Evolutionary conservation across 345 rosid genomes (phyloP), one percentile per base, ranked within the genome.

Genomic region (Populus pruinosa): DNA sequence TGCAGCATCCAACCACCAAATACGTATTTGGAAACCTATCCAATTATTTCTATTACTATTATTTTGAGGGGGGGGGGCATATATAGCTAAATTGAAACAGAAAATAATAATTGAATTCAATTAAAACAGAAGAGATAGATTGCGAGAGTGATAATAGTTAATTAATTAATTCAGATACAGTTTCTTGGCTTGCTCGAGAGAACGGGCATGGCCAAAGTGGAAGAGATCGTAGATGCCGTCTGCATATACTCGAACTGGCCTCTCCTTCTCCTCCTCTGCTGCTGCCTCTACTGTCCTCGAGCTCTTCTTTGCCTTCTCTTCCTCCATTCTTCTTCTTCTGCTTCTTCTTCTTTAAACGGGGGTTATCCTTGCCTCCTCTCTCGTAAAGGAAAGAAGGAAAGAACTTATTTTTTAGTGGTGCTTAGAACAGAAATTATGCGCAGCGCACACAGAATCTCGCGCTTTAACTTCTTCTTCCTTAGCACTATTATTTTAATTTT

Each of bases 1-100:
- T 91, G 80, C 90, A 87, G 77, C 92, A 91, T 43, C 92, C 94
- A 63, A 91, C 91, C 56, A 91, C 81, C 74, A 89, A 82, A 74
- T 82, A 85, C 20, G 92, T 86, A 66, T 91, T 89, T 38, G 90
- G 94, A 77, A 91, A 88, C 87, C 94, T 91, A 73, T 44, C n/a
- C 50, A 53, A 6, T 53, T 18, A 6, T 17, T 53, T 41, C 44
- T 53, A 20, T 6, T 53, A 53, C 23, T 20, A 20, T 18, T 18
- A 53, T 20, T 53, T 53, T 20, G 20, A 53, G 29, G 29, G 6
- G 9, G 9, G 4, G 39, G 5, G 8, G 14, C 38, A 29, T 41
- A 41, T 9, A 64, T 25, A 64, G 23, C 8, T 3, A n/a, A 73
- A 67, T 49, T 18, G 5, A 39, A 35, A 6, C 38, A 38, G 39